Evolutionary conservation across 2,329 filamentous ascomycete species (phyloP), one percentile per base, ranked within the genome.

Genomic region (Cordyceps javanica): DNA sequence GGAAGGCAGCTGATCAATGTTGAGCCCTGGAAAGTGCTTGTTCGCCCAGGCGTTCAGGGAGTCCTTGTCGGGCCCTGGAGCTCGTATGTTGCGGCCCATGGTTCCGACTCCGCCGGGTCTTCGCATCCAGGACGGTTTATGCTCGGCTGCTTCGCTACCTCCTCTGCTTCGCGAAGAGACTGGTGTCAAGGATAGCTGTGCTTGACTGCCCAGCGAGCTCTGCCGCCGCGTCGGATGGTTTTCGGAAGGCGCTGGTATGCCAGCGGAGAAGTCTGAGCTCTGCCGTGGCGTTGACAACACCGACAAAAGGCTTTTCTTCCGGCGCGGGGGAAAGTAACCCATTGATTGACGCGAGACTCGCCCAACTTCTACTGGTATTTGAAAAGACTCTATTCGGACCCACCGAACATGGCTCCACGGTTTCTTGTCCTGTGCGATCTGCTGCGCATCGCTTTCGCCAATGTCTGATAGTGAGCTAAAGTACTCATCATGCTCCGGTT

Each of bases 61-160:
- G 69, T 97, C 93, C 63, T 88, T 85, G 8, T 89, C 91, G 3
- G 93, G 92, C 0, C 93, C 93, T 0, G 90, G 90, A 13, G 82
- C 83, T 54, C 85, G 83, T 32, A 90, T 85, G 62, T 82, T 85
- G 63, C 82, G 83, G 34, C 80, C 81, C 70, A 97, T 82, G 0
- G 90, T 91, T 8, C 93, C 93, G 1, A 97, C 90, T 14, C 91
- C 93, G 21, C 93, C 93, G 2, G 93, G 91, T 1, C 90, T 89
- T 42, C 87, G 83, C 71, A 97, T 86, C 76, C 89, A 88, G 5
- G 77, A 76, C 2, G 82, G 77, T 23, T 73, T 68, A 13, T 63
- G 60, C 48, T 79, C 76, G 3, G 69, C 68, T 5, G 66, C 68
- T 30, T 71, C 72, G 61, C 73, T 77, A 45, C 68, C 69, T 26